These are phyloP conservation scores for Euphorbia peplus DNA, from an alignment of 345 rosid genomes.

Conservation along the genomic window DNA sequence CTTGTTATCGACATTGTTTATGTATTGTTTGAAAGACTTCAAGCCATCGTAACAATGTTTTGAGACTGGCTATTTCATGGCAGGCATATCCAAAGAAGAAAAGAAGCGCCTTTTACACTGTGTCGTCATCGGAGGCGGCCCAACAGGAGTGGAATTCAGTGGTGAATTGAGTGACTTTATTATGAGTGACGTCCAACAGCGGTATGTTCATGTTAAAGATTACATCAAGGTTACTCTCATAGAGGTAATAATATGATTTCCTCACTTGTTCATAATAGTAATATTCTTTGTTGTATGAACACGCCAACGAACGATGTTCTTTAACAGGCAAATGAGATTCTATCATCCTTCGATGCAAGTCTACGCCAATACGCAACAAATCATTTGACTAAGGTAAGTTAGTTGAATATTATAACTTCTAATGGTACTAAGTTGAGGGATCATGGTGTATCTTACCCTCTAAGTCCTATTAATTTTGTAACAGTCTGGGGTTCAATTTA, in stretches of 20 bases:
- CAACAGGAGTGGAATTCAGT: constrained; percentile 96
- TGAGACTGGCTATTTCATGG: background rate
- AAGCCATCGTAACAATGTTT: background rate
- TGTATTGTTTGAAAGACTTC: background rate
- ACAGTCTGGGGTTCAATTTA: constrained; percentile 50
- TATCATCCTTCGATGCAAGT: constrained; percentile 73
- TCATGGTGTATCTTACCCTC: too few species aligned
- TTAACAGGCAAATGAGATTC: constrained; percentile 74
- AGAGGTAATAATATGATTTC: constrained; percentile 53
- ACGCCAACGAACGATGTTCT: constrained; percentile 1
- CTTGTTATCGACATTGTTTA: background rate
- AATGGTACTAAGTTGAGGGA: too few species aligned
- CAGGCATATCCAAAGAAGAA: constrained; percentile 77
- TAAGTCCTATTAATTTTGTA: constrained; percentile 1
- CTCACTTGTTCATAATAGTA: constrained; percentile 3
- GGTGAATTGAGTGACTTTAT: constrained; percentile 97
- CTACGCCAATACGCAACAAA: constrained; percentile 58
- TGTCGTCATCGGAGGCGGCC: constrained; percentile 94
- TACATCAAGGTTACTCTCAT: constrained; percentile 80
- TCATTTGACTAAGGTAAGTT: constrained; percentile 57
- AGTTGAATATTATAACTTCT: background rate
- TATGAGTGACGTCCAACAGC: constrained; percentile 73
- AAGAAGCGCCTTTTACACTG: constrained; percentile 78
- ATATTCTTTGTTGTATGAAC: background rate
- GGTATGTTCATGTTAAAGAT: constrained; percentile 70